phyloP scores from a whole-genome alignment of 768 basidiomycete genomes.

The Leccinum arenicola region DNA sequence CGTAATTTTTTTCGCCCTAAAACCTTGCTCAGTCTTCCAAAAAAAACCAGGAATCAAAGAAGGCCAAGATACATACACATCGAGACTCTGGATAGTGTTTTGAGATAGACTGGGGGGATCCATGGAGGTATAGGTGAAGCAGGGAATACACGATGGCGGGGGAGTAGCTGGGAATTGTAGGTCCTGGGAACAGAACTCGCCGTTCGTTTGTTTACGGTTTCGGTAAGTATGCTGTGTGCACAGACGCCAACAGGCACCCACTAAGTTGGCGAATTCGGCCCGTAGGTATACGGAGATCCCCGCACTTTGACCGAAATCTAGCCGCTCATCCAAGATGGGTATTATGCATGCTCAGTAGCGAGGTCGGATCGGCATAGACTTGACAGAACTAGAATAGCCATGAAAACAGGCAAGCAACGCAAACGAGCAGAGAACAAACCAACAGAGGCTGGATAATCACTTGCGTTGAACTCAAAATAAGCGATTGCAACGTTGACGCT shows the following conservation, averaged over 20 bases:
- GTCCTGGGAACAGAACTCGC: slow-evolving; percentile 7
- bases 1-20: slow-evolving; percentile 10
- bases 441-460: background rate
- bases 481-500: background rate
- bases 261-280: background rate
- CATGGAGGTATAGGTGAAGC: slow-evolving; percentile 1
- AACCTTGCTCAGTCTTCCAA: background rate
- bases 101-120: background rate
- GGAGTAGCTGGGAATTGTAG: background rate
- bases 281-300: background rate
- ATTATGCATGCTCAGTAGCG: background rate
- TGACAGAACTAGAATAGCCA: background rate
- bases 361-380: background rate
- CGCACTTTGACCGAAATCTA: slow-evolving; percentile 8
- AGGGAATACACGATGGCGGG: background rate
- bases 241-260: slow-evolving; percentile 6
- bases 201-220: slow-evolving; percentile 15
- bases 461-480: background rate
- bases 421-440: background rate
- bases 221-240: slow-evolving; percentile 13
- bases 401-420: background rate
- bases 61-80: slow-evolving; percentile 3
- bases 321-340: no score
- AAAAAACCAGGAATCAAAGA: background rate
- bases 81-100: background rate